Percentiles rank a stretch among this genome's conserved stretches.
Conservation (phyloP, 2,329 filamentous ascomycete genomes). For the Sporothrix variecibatus region DNA sequence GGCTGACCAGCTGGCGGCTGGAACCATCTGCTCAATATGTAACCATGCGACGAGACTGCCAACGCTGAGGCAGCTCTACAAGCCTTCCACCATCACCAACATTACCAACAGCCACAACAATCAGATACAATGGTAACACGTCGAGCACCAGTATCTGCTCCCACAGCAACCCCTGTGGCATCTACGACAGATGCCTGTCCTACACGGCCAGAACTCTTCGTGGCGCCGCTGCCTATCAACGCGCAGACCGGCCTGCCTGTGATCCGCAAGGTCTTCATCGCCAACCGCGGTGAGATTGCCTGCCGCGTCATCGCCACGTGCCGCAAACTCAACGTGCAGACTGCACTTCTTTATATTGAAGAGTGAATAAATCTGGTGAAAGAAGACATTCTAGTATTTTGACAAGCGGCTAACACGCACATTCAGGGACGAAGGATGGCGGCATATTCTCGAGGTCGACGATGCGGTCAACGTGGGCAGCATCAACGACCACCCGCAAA, state of each 20-base stretch:
- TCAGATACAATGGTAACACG: not conserved
- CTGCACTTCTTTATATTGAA: constrained; percentile 66
- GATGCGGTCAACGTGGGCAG: constrained; percentile 66
- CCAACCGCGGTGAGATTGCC: constrained; percentile 70
- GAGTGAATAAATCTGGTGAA: constrained; percentile 13
- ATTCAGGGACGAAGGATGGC: constrained; percentile 61
- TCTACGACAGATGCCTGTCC: not conserved
- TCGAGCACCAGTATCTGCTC: not conserved
- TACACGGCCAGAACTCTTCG: not conserved
- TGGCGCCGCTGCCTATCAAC: not conserved
- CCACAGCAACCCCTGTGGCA: not conserved
- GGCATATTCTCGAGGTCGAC: constrained; percentile 67
- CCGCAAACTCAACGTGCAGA: constrained; percentile 64
- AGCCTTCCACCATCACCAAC: not conserved
- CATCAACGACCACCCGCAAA: constrained; percentile 40
- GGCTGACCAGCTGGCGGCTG: no score
- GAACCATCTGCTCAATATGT: no score
- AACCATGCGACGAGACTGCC: not conserved
- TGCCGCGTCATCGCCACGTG: constrained; percentile 67
- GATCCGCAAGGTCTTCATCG: constrained; percentile 61
- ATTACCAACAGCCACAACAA: not conserved
- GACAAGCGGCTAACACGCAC: not conserved
- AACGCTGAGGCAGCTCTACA: not conserved
- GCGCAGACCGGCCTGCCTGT: not conserved
- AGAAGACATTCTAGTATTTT: no score